These are phyloP conservation scores for Colletotrichum karsti DNA, from an alignment of 2,329 filamentous ascomycete species.

Conservation along the genomic window DNA sequence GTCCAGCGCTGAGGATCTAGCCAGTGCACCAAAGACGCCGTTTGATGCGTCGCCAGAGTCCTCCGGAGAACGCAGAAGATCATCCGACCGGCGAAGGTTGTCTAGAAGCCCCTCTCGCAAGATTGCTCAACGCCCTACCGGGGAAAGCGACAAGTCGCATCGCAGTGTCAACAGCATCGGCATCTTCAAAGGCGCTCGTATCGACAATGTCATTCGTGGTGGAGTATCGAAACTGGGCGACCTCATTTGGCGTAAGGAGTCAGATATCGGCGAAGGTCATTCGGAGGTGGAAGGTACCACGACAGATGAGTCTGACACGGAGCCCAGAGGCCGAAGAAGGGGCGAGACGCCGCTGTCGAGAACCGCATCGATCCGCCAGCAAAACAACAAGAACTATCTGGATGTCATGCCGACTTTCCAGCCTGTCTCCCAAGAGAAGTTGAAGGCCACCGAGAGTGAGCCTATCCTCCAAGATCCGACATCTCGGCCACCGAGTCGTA, in stretches of 20 bases:
- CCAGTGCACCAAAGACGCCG: conserved; percentile 35
- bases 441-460: conserved; percentile 8
- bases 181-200: conserved; percentile 80
- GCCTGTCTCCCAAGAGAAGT: conserved; percentile 35
- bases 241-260: conserved; percentile 64
- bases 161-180: conserved; percentile 63
- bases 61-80: conserved; percentile 29
- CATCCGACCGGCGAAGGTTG: conserved; percentile 39
- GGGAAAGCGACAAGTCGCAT: conserved; percentile 58
- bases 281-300: conserved; percentile 47
- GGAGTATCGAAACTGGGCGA: conserved; percentile 66
- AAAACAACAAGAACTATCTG: conserved; percentile 54
- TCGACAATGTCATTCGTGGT: conserved; percentile 75
- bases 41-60: conserved; percentile 23
- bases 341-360: conserved; percentile 32
- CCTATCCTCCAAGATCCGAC: neutral
- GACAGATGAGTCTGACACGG: conserved; percentile 59
- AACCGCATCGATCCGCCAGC: conserved; percentile 34
- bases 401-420: conserved; percentile 62
- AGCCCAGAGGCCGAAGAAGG: conserved; percentile 49
- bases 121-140: conserved; percentile 43
- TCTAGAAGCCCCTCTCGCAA: conserved; percentile 48
- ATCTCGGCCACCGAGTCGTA: conserved; percentile 42
- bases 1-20: conserved; percentile 34
- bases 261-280: conserved; percentile 35